Base-by-base conservation (phyloP, 2,329 filamentous ascomycete species). In the Aspergillus sp. region DNA sequence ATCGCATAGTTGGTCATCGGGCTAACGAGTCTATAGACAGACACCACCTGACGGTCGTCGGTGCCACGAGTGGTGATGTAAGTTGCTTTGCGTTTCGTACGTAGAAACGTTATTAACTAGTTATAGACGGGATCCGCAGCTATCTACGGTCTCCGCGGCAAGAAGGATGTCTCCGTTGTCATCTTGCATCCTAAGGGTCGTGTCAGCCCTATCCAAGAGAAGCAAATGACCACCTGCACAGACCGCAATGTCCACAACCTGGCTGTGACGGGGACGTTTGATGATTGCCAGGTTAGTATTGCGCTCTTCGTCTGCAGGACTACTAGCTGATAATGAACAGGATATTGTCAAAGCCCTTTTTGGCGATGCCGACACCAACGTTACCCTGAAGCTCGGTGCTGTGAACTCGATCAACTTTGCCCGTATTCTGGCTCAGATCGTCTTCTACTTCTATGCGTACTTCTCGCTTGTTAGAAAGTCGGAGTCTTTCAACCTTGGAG, bases 341-440 rank as follows among this genome's bases (percentile, higher is more conserved):
- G 91, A 96, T 73, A 95, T 94, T 52, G 88, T 99, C 69, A 97
- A 99, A 76, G 86, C 89, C 1, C 82, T 99, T 46, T 96, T 97
- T 68, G 86, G 85, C 57, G 93, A 99, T 64, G 79, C 87, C 2
- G 85, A 91, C 50, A 88, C 89, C 69, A 97, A 97, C 79, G 77
- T 82, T 61, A 85, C 83, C 2, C 84, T 93, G 66, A 90, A 90
- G 61, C 86, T 97, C 41, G 93, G 89, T 38, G 93, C 94, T 41
- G 90, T 97, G 61, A 97, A 97, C 79, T 94, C 89, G 43, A 97
- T 97, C 76, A 97, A 97, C 77, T 96, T 88, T 83, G 89, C 92
- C 2, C 83, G 94, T 62, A 97, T 99, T 62, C 82, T 99, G 35
- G 93, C 94, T 11, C 94, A 99, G 76, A 96, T 95, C 59, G 90